Base-by-base conservation (phyloP, 345 rosid species). In the Rhizophora mangle region DNA sequence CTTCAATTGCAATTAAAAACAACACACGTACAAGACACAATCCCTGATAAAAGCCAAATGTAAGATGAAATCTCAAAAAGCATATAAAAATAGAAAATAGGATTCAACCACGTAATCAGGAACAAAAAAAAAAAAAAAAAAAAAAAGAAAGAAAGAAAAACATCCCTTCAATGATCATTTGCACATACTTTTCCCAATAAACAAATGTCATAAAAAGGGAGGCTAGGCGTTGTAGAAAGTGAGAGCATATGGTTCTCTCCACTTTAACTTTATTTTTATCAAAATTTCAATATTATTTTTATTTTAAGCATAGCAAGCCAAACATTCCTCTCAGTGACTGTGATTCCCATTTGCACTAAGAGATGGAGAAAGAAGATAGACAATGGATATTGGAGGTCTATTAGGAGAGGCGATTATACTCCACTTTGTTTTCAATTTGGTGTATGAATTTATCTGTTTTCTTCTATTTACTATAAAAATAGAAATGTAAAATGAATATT, bases 241-340 rank as follows among this genome's bases (percentile, higher is more conserved):
- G 60, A 74, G 47, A 66, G 88, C 78, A 84, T 79, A 75, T 8
- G 85, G 82, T 82, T 81, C 84, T 73, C 72, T 74, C 80, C 74
- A 66, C 68, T 54, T 21, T 3, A 0, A 31, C 43, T 21, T 58
- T 11, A 29, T 3, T 21, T 16, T 34, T 55, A 55, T 55, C 27
- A 55, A n/a, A 7, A 1, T 54, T 24, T 34, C 37, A 7, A 34
- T 66, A 39, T 37, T 32, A 43, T 58, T 54, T 36, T 16, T n/a
- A 61, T 63, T 5, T 27, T 39, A 16, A 55, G 13, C 52, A 27
- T 22, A 30, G 58, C 3, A 46, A 43, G 68, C 68, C 76, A 47
- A 60, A 37, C 76, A 63, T 47, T 54, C 6, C 53, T 64, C 32
- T 58, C 55, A 52, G 27, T 65, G 34, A 56, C 15, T 63, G 13